A percentile compares a stretch with the other conserved stretches of the same genome.
phyloP scores from a whole-genome alignment of 495 filamentous ascomycete species.

The Echria macrotheca region DNA sequence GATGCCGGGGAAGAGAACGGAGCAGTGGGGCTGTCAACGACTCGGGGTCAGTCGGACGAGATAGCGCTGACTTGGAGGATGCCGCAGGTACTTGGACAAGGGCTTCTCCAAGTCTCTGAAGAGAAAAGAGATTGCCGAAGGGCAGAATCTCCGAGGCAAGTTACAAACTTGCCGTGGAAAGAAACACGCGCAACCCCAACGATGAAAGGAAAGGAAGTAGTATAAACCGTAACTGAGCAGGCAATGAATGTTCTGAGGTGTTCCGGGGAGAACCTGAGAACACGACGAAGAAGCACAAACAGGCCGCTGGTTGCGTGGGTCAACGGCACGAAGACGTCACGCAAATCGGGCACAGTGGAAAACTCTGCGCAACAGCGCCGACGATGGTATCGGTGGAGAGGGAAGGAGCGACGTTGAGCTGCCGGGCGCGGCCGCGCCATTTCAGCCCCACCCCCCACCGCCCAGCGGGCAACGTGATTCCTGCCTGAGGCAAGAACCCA shows the following conservation, averaged over 20 bases:
- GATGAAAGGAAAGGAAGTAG: neutral
- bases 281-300: neutral
- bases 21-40: neutral
- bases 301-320: neutral
- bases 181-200: slow-evolving; percentile 4
- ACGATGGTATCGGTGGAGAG: neutral
- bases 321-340: neutral
- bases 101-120: neutral
- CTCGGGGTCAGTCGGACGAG: too few relatives aligned
- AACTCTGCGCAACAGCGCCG: slow-evolving; percentile 6
- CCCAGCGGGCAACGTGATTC: neutral
- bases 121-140: slow-evolving; percentile 4
- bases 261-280: neutral
- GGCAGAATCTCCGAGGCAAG: slow-evolving; percentile 3
- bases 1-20: neutral
- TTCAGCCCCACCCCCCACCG: neutral
- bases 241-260: neutral
- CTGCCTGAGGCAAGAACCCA: neutral
- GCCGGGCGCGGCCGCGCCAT: slow-evolving; percentile 1
- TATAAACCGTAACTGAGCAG: slow-evolving; percentile 2
- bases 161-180: slow-evolving; percentile 5
- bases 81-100: neutral
- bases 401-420: slow-evolving; percentile 3
- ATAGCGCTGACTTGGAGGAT: neutral
- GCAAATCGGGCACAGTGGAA: slow-evolving; percentile 8